Conservation (phyloP, 2,329 filamentous ascomycete genomes). For the Rutstroemia sp. region DNA sequence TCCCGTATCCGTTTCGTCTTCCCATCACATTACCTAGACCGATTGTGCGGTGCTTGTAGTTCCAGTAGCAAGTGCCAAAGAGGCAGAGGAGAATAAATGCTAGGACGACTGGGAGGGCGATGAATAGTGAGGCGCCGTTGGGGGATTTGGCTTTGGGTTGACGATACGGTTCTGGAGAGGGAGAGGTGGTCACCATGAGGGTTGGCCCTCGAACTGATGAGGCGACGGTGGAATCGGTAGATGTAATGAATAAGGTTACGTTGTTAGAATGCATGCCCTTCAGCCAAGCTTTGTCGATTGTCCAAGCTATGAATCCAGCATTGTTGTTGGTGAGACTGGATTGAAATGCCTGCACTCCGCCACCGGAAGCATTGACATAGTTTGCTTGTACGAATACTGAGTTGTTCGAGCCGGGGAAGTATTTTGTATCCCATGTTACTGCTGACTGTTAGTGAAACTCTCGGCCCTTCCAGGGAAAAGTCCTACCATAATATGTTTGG, state of each 20-base stretch:
- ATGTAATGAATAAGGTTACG: slow-evolving; percentile 22
- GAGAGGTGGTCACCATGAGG: slow-evolving; percentile 19
- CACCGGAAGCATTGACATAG: slow-evolving; percentile 23
- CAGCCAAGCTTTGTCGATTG: slow-evolving; percentile 21
- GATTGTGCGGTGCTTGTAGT: slow-evolving; percentile 23
- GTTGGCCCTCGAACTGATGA: slow-evolving; percentile 19
- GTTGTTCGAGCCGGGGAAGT: slow-evolving; percentile 19
- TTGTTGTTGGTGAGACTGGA: slow-evolving; percentile 16
- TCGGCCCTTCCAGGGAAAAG: neutral
- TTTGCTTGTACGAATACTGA: slow-evolving; percentile 24
- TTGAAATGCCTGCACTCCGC: slow-evolving; percentile 24
- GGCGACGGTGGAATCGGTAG: slow-evolving; percentile 13
- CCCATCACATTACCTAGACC: slow-evolving; percentile 28
- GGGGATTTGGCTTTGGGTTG: slow-evolving; percentile 16
- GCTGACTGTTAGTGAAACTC: neutral
- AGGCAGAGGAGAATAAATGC: slow-evolving; percentile 22
- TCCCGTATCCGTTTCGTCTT: slow-evolving; percentile 24
- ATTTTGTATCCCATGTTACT: slow-evolving; percentile 28
- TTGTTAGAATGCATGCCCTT: slow-evolving; percentile 21
- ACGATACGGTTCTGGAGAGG: slow-evolving; percentile 15
- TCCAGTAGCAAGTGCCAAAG: slow-evolving; percentile 20
- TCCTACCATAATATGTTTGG: slow-evolving; percentile 26
- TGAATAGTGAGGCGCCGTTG: slow-evolving; percentile 22
- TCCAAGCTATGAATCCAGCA: slow-evolving; percentile 23
- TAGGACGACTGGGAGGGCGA: slow-evolving; percentile 25